Conservation (phyloP, 176 grass and related monocot species). For the Echinochloa phyllopogon region DNA sequence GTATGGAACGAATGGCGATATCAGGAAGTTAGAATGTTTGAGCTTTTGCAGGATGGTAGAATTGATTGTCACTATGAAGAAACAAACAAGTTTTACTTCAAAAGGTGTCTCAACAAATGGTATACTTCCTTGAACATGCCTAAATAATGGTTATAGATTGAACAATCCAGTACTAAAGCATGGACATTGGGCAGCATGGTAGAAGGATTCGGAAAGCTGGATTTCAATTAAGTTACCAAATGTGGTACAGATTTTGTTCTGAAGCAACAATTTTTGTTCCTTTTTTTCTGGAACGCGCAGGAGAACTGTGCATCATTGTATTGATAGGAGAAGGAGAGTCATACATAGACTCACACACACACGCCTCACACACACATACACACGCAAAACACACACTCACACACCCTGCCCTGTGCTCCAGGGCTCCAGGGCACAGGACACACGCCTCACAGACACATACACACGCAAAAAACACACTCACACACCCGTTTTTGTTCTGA, state of each 20-base stretch:
- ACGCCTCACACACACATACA: too few relatives aligned
- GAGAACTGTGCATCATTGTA: too few relatives aligned
- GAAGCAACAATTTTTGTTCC: too few relatives aligned
- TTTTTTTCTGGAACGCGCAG: too few relatives aligned
- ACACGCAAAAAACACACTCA: too few relatives aligned
- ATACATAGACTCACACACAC: too few relatives aligned
- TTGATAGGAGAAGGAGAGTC: too few relatives aligned
- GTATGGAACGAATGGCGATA: not conserved
- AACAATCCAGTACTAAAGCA: not conserved
- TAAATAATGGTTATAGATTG: conserved; percentile 1
- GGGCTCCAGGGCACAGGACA: too few relatives aligned
- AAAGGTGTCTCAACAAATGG: not conserved
- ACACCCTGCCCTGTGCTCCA: too few relatives aligned
- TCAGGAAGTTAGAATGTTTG: conserved; percentile 10
- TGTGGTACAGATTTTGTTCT: not conserved
- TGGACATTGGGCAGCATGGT: not conserved
- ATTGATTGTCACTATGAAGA: conserved; percentile 27
- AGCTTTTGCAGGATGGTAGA: conserved; percentile 3
- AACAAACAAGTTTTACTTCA: conserved; percentile 1
- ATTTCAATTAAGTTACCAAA: not conserved
- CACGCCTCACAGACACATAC: too few relatives aligned
- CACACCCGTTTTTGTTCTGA: conserved; percentile 3
- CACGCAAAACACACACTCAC: too few relatives aligned
- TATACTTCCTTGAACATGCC: not conserved
- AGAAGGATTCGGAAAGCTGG: not conserved